Base-by-base conservation (phyloP, 1,284 basidiomycete genomes). In the Ceratorhiza oryzae-sativae region DNA sequence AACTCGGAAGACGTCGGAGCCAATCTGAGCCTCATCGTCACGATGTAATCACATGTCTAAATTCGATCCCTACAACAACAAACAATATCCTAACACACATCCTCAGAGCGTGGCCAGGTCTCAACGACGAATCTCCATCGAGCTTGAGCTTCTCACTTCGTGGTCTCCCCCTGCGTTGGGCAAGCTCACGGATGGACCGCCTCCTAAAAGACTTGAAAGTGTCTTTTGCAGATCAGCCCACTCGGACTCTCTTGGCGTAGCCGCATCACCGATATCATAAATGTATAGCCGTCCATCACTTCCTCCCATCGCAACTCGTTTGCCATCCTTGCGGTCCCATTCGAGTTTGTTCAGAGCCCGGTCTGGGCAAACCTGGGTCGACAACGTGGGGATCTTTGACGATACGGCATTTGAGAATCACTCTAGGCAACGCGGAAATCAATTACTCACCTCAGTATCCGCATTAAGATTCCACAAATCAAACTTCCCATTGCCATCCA, bases 391-490 rank as follows among this genome's bases (percentile, higher is more conserved):
- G 0, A 95, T 92, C 93, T 94, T 76, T n/a, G n/a, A n/a, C n/a
- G n/a, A n/a, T n/a, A n/a, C n/a, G n/a, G n/a, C n/a, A n/a, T n/a
- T n/a, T n/a, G n/a, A n/a, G n/a, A n/a, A n/a, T n/a, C n/a, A n/a
- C n/a, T n/a, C n/a, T n/a, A n/a, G n/a, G n/a, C n/a, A n/a, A n/a
- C n/a, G n/a, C n/a, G n/a, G n/a, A n/a, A n/a, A n/a, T n/a, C n/a
- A n/a, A 13, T 25, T 9, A 82, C 90, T 72, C 78, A 95, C 95
- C 87, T 99, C 97, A 4, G 93, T 92, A 78, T 98, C 96, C 23
- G 86, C 81, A 80, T 98, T 98, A 78, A 99, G 81, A 80, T 99
- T 97, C 94, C 95, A 99, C 56, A 99, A 78, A 79, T 98, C 95
- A 80, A 99, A 95, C 78, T 91, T 91, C 39, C 97, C 97, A 1